Evolutionary conservation across 2,329 filamentous ascomycete genomes (phyloP), one percentile per base, ranked within the genome.

Genomic region (Pseudogymnoascus sp.): DNA sequence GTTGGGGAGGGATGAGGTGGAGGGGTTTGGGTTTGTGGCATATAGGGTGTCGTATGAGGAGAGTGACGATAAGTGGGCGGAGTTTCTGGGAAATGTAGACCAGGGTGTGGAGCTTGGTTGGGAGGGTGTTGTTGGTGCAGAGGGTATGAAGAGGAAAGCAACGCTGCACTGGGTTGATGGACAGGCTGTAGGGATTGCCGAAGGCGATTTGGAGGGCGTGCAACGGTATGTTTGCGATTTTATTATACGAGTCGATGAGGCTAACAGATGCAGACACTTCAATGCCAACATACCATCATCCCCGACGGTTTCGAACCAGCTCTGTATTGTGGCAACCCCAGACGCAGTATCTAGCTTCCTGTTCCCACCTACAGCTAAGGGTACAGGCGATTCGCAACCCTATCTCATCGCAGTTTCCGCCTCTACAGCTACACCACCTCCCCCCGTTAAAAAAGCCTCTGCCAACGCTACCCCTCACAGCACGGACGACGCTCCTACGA

Each of bases 91-190:
- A 23, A 59, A 55, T 5, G 40, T 69, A 2, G 62, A 66, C 16
- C 25, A 58, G 5, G 62, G 52, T 9, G 37, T 69, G 28, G 63
- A 66, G 9, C 64, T 61, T 31, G 67, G 64, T 7, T 66, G 63
- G 63, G 64, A 65, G 7, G 67, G 62, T 6, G 31, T 66, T 25
- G 12, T 67, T 7, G 64, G 60, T 16, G 62, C 60, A 1, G 62
- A 66, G 9, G 61, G 40, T 2, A 40, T 64, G 16, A 67, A 63
- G 23, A 41, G 38, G 9, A 69, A 69, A 25, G 65, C 65, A 7
- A 64, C 25, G 1, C 21, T 68, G 11, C 62, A 68, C 33, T 68
- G 68, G 68, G 63, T 69, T 9, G 65, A 68, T 63, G 67, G 68
- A 1, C 16, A 65, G 3, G 61, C 66, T 14, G 63, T 62, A 9